Evolutionary conservation across 192 early-diverging fungal genomes (phyloP), one percentile per base, ranked within the genome.

Genomic region (Umbelopsis vinacea): DNA sequence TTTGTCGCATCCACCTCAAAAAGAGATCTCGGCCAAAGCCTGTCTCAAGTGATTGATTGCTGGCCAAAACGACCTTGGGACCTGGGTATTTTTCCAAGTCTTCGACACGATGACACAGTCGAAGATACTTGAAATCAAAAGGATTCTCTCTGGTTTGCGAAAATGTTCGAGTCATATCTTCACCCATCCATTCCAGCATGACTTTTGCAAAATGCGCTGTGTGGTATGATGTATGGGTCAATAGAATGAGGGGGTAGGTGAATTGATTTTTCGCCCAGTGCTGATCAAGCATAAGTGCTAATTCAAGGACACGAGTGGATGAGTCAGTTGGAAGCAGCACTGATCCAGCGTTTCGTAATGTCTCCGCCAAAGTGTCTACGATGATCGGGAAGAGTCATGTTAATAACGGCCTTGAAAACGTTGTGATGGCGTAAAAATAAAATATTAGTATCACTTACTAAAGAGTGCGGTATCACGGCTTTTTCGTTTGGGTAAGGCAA

Each of bases 151-250:
- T 86, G 40, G 86, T 83, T 38, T 87, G 83, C 4, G 90, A 83
- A 52, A 98, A 91, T 15, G 89, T 81, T 35, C 88, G 79, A 24
- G 88, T 89, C 21, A 99, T 83, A 33, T 84, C 87, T 54, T 92
- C 88, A 10, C 93, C 90, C 96, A 98, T 97, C 97, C 97, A 99
- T 79, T 97, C 96, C 48, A 93, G 81, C 88, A 96, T 96, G 21
- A 91, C 90, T 67, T 93, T 93, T 0, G 97, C 96, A 79, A 90
- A 91, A 71, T 92, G 88, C 9, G 92, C 84, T n/a, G 90, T 90
- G 15, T 89, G 87, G 68, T 90, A 87, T 60, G 87, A 88, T 57
- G 89, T 90, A 68, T 93, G 84, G 15, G 91, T 86, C 38, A 99
- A 83, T 46, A 97, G 87, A 48, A 93, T 90, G 29, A 96, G 81